These are phyloP conservation scores for Xylaria sp. DNA, from an alignment of 2,329 filamentous ascomycete species.

Conservation along the genomic window DNA sequence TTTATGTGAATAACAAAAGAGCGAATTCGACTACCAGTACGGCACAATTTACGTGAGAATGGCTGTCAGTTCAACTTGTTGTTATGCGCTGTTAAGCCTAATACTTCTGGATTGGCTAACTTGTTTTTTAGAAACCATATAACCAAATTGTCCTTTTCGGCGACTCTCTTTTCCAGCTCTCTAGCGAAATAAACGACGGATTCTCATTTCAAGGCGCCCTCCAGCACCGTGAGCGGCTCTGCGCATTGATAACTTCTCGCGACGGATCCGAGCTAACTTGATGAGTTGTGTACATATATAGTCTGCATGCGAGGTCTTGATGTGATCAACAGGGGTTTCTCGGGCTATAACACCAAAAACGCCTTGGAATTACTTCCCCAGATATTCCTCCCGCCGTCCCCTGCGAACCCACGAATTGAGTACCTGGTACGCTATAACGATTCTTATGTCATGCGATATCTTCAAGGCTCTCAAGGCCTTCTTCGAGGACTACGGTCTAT, in stretches of 20 bases:
- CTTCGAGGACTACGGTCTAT: constrained; percentile 21
- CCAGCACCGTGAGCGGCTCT: constrained; percentile 68
- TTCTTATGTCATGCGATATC: constrained; percentile 1
- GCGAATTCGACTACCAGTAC: too few species aligned
- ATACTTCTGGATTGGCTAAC: constrained; percentile 13
- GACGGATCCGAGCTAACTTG: constrained; percentile 26
- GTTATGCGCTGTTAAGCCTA: not conserved
- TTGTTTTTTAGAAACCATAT: constrained; percentile 60
- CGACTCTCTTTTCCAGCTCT: constrained; percentile 85
- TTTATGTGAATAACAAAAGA: not conserved
- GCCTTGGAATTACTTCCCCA: constrained; percentile 74
- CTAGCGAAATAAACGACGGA: constrained; percentile 69
- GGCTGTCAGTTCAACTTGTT: constrained; percentile 31
- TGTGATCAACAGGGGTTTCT: constrained; percentile 88
- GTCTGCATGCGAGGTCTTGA: constrained; percentile 82
- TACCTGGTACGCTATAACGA: constrained; percentile 67
- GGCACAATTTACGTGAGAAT: constrained; percentile 14
- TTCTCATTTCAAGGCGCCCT: constrained; percentile 81
- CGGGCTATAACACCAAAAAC: constrained; percentile 85
- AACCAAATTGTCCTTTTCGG: constrained; percentile 87
- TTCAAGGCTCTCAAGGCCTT: constrained; percentile 24
- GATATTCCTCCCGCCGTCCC: constrained; percentile 74
- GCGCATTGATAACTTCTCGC: constrained; percentile 2
- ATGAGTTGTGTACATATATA: constrained; percentile 50
- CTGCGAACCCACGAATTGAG: constrained; percentile 68